Evolutionary conservation across 1,284 basidiomycete species (phyloP).

Genomic region (Austroboletus rostrupii): DNA sequence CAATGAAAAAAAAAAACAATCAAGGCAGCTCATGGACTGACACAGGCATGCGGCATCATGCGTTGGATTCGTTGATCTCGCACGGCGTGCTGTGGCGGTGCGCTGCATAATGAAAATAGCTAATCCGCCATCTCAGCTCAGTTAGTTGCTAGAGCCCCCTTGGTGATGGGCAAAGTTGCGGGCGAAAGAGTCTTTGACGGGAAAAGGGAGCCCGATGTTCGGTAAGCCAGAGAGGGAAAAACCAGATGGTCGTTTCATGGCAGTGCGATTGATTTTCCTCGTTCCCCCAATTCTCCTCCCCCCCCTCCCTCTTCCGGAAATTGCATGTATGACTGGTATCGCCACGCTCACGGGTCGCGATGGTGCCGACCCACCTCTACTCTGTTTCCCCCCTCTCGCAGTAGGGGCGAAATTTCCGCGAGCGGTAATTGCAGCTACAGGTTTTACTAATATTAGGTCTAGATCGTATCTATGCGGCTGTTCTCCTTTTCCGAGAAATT

Average conservation of each 20-base stretch:
- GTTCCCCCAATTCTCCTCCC: no score
- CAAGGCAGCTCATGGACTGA: conserved; percentile 37
- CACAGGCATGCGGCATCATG: conserved; percentile 40
- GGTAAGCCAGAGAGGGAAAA: conserved; percentile 9
- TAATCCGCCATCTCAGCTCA: conserved; percentile 26
- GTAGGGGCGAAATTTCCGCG: conserved; percentile 28
- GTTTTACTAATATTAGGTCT: conserved; percentile 25
- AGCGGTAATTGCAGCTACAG: conserved; percentile 28
- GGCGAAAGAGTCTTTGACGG: conserved; percentile 47
- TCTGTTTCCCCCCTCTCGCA: conserved; percentile 23
- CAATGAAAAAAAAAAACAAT: conserved; percentile 26
- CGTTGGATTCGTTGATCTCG: conserved; percentile 44
- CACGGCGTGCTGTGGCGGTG: conserved; percentile 47
- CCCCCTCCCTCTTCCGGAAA: conserved; percentile 28
- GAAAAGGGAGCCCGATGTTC: conserved; percentile 17
- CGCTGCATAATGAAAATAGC: conserved; percentile 27
- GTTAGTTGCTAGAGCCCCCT: conserved; percentile 39
- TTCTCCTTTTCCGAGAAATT: conserved; percentile 22
- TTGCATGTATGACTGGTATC: conserved; percentile 16
- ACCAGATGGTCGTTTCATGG: conserved; percentile 6
- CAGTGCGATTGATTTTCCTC: conserved; percentile 12
- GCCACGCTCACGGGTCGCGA: not conserved
- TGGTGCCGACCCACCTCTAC: not conserved
- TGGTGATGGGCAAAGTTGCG: conserved; percentile 50
- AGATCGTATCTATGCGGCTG: conserved; percentile 23